Base-by-base conservation (phyloP, 805 yeast species). In the Starmerella bombi region DNA sequence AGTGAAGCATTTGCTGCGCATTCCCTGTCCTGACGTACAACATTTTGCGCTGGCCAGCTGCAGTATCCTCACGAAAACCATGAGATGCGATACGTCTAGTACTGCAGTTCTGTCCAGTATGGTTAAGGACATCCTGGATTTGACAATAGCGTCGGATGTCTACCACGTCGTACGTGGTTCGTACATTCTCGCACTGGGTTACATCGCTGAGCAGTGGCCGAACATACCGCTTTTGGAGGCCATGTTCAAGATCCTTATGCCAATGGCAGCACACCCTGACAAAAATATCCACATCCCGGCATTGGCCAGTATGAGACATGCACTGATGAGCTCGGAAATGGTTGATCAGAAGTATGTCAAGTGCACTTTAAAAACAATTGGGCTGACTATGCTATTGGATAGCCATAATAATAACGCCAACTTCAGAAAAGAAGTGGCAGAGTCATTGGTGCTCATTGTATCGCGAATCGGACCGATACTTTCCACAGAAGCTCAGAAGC, bases 201-300 rank as follows among this genome's bases (percentile, higher is more conserved):
- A 69, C 3, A 62, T 73, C 20, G 65, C 65, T 40, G 63, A 63
- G 36, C 63, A 61, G 42, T 25, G 42, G 32, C 35, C 50, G 1
- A 39, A 34, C 5, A 18, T 16, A 5, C 20, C 41, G 3, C 40
- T 47, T 5, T 20, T 44, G 4, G 48, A 47, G 17, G 44, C 42
- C 2, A 17, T 41, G 22, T 44, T 37, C 40, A 34, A 34, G 65
- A 56, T 25, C 56, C 60, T 42, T 6, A 29, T 69, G 29, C 75
- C 80, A 14, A 64, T 88, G 22, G 57, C 77, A 3, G 62, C 62
- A 17, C 97, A 88, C 58, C 86, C 94, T 0, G 88, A 86, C 55
- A 94, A 95, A 0, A 62, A 73, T 1, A 85, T 91, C 15, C 86
- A 82, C 55, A 69, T 72, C 40, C 78, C 85, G 68, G 67, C 88